These are phyloP conservation scores for Herpetospermum pedunculosum DNA, from an alignment of 306 rosid species.

Conservation along the genomic window DNA sequence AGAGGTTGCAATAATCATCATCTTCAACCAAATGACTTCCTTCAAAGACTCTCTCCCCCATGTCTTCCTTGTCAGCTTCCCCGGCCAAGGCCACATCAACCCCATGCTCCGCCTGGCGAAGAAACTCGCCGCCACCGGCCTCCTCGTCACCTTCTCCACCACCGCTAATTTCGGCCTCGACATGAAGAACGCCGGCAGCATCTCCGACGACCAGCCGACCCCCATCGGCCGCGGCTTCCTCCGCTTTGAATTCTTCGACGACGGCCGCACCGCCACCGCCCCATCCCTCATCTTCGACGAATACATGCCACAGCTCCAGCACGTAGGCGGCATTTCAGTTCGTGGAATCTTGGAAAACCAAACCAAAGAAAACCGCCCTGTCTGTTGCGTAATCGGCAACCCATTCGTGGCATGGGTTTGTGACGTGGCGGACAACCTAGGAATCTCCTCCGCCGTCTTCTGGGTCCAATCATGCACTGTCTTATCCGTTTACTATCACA, in stretches of 20 bases:
- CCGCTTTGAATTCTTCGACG: constrained; percentile 40
- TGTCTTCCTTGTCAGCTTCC: constrained; percentile 39
- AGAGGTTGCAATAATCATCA: no score
- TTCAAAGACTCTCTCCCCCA: constrained; percentile 13
- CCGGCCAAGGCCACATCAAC: constrained; percentile 49
- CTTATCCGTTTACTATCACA: constrained; percentile 23
- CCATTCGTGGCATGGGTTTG: constrained; percentile 46
- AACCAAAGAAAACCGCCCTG: constrained; percentile 7
- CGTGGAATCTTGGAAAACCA: constrained; percentile 10
- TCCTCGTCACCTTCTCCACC: constrained; percentile 34
- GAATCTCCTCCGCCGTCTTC: constrained; percentile 38
- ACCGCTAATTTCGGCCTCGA: constrained; percentile 8
- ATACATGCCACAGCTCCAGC: constrained; percentile 23
- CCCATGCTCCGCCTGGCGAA: constrained; percentile 51
- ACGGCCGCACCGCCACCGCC: constrained; percentile 13
- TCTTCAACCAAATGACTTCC: not conserved
- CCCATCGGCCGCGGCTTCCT: constrained; percentile 25
- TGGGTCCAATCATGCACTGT: constrained; percentile 55
- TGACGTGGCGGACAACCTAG: constrained; percentile 21
- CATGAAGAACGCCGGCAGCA: constrained; percentile 19
- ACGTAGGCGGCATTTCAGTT: no score
- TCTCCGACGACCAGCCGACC: constrained; percentile 1
- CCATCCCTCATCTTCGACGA: not conserved
- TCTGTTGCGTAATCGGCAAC: constrained; percentile 35
- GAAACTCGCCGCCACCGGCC: constrained; percentile 27